Conservation (phyloP, 78 protist genomes). For the Isochrysis galbana region DNA sequence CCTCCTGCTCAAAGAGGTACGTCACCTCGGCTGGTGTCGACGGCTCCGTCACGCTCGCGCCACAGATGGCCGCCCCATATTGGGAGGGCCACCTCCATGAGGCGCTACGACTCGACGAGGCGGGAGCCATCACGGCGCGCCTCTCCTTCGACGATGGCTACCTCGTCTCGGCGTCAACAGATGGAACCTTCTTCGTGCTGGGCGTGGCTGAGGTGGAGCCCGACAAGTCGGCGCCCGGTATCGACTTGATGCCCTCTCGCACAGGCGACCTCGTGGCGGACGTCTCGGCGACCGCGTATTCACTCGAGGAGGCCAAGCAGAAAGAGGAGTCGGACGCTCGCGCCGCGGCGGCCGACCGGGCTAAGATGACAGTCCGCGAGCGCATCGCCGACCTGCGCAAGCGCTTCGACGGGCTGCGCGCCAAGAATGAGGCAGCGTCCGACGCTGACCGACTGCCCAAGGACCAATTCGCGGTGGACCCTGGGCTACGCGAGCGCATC, state of each 20-base stretch:
- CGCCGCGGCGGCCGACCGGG: constrained; percentile 33
- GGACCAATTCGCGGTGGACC: constrained; percentile 50
- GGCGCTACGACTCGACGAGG: too few relatives aligned
- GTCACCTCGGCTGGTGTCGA: too few relatives aligned
- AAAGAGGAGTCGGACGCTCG: constrained; percentile 46
- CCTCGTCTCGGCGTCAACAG: constrained; percentile 53
- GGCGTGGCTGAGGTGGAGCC: not conserved
- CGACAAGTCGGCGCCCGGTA: too few relatives aligned
- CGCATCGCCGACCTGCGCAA: constrained; percentile 13
- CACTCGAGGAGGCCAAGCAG: constrained; percentile 50
- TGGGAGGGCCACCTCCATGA: too few relatives aligned
- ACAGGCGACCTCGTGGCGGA: not conserved
- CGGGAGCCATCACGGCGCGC: too few relatives aligned
- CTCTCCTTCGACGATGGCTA: too few relatives aligned
- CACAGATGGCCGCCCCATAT: too few relatives aligned
- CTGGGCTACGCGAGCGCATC: constrained; percentile 3
- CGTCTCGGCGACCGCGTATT: constrained; percentile 21
- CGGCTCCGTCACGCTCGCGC: too few relatives aligned
- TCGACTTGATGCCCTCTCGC: too few relatives aligned
- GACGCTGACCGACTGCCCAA: not conserved
- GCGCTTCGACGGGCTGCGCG: constrained; percentile 28
- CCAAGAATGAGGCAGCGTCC: constrained; percentile 26
- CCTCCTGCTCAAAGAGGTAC: too few relatives aligned
- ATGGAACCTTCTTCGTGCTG: constrained; percentile 46
- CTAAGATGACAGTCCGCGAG: constrained; percentile 44